Evolutionary conservation across 2,329 filamentous ascomycete species (phyloP).

Genomic region (Claviceps africana): DNA sequence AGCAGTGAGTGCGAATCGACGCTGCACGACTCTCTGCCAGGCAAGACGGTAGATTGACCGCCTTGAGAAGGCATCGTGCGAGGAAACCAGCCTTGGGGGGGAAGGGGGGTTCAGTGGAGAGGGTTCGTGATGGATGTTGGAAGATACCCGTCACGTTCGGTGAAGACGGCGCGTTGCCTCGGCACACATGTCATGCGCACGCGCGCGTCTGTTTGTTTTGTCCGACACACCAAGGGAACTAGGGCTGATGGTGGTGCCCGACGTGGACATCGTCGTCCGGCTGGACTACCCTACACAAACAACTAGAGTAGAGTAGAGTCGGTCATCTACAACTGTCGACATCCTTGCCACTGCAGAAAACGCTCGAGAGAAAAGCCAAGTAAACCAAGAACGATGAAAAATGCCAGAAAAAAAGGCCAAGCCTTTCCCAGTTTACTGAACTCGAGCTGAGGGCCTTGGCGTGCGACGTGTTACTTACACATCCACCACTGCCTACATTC

Average conservation of each 20-base stretch:
- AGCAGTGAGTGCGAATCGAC: conserved; percentile 4
- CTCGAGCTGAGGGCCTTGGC: too few species aligned
- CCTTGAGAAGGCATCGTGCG: conserved; percentile 5
- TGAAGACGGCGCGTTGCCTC: not conserved
- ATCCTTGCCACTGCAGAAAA: too few species aligned
- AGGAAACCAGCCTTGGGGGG: not conserved
- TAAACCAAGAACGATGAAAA: too few species aligned
- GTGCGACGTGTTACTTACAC: too few species aligned
- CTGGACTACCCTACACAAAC: not conserved
- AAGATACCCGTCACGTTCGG: not conserved
- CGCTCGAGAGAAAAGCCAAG: too few species aligned
- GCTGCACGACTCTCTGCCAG: conserved; percentile 6
- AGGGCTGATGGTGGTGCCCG: not conserved
- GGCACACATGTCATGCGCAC: not conserved
- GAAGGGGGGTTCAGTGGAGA: not conserved
- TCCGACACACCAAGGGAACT: not conserved
- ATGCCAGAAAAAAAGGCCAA: too few species aligned
- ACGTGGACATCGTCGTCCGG: too few species aligned
- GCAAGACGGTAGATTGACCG: conserved; percentile 1
- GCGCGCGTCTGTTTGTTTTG: not conserved
- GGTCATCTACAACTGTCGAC: too few species aligned
- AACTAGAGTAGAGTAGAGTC: too few species aligned
- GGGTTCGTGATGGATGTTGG: not conserved
- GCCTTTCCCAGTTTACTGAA: too few species aligned
- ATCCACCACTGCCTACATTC: too few species aligned